These are phyloP conservation scores for Blastobotrys parvus DNA, from an alignment of 805 yeast species.

Conservation along the genomic window DNA sequence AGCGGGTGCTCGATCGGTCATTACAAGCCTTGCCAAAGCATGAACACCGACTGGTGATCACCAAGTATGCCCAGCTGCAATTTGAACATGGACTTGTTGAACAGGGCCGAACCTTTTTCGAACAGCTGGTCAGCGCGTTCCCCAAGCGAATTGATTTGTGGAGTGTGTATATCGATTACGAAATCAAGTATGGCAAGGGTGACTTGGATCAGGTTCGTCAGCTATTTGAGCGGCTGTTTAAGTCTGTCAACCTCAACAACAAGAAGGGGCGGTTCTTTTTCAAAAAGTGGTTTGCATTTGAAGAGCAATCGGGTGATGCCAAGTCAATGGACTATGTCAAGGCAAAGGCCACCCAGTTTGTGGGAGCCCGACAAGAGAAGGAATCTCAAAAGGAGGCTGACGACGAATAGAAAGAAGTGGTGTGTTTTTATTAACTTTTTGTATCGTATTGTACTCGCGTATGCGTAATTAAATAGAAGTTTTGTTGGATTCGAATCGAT, in stretches of 20 bases:
- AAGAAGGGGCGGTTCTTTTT: constrained; percentile 94
- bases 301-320: constrained; percentile 58
- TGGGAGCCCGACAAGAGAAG: constrained; percentile 16
- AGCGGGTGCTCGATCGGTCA: constrained; percentile 65
- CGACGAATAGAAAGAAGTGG: no score
- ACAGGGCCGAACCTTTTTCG: constrained; percentile 90
- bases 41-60: constrained; percentile 55
- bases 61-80: constrained; percentile 84
- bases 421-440: no score
- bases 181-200: constrained; percentile 58
- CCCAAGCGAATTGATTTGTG: constrained; percentile 90
- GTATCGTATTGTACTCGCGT: no score
- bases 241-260: constrained; percentile 52
- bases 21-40: constrained; percentile 63
- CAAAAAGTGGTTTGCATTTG: constrained; percentile 81
- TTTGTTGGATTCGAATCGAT: no score
- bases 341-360: constrained; percentile 82
- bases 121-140: constrained; percentile 81
- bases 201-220: constrained; percentile 28
- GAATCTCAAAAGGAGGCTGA: neutral
- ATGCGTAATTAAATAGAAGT: no score
- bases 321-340: constrained; percentile 76
- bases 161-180: constrained; percentile 94
- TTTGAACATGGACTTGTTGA: constrained; percentile 76
- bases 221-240: constrained; percentile 72